A percentile compares a stretch with the other conserved stretches of the same genome.
These are phyloP conservation scores for Daldinia concentrica DNA, from an alignment of 495 filamentous ascomycete genomes.

Conservation along the genomic window DNA sequence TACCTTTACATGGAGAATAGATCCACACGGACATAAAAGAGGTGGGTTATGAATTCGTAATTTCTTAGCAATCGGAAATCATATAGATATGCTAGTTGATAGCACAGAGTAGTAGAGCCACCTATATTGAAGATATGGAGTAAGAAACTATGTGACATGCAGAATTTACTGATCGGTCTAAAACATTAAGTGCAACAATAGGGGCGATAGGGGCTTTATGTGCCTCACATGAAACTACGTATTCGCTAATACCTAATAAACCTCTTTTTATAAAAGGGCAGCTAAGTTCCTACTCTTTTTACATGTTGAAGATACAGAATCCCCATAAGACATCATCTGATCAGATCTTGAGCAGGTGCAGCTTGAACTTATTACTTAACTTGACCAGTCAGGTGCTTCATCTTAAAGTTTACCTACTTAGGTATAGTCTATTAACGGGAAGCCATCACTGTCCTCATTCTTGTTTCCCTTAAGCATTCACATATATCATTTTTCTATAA, in stretches of 20 bases:
- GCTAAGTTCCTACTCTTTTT: neutral
- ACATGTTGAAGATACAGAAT: neutral
- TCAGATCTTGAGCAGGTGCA: neutral
- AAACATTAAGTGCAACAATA: neutral
- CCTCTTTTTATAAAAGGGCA: constrained; percentile 15
- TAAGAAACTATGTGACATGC: neutral
- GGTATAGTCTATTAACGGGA: neutral
- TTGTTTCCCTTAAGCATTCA: neutral
- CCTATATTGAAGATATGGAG: neutral
- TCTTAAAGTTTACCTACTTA: constrained; percentile 2
- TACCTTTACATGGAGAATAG: neutral
- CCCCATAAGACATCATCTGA: neutral
- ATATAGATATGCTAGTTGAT: neutral
- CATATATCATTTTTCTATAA: neutral
- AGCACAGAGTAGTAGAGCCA: neutral
- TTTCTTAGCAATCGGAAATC: neutral
- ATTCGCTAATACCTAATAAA: neutral
- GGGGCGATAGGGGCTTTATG: neutral
- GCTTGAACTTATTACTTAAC: neutral
- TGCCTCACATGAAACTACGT: neutral
- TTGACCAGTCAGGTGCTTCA: neutral
- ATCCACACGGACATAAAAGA: neutral
- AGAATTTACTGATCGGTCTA: neutral
- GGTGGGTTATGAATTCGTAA: neutral
- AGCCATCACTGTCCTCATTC: neutral